Base-by-base conservation (phyloP, 331 rosid genomes). In the Malus hybrid region DNA sequence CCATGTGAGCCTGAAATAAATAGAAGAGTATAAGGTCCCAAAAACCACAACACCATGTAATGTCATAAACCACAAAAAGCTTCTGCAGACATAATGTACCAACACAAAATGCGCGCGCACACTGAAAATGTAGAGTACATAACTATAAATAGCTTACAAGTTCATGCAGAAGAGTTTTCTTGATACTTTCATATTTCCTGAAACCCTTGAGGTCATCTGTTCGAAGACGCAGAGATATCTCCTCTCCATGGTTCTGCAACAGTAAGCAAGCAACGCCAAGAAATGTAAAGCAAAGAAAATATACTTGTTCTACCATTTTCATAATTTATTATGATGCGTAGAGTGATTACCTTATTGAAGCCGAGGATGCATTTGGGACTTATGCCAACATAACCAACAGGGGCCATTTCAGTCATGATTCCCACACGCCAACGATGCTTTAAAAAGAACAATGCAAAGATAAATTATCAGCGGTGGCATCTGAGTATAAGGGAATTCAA, bases 341-440 rank as follows among this genome's bases (percentile, higher is more conserved):
- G 69, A 78, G 63, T 2, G 66, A 33, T 77, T 88, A 94, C 99
- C 99, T 83, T 89, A 83, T 94, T 94, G 65, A 92, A 85, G 79
- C 99, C 99, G 28, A 94, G 97, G 77, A 92, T 13, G 80, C 99
- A 94, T 86, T 92, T 89, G 73, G 97, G 97, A 87, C 82, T 92
- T 77, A 90, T 82, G 76, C 99, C 99, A 83, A 94, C 97, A 79
- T 90, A 92, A 65, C 99, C 99, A 68, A 90, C 63, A 18, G 99
- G 99, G 77, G 96, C 96, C 97, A 94, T 88, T 92, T 94, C 99
- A 42, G 96, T 92, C 97, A 94, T 94, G 68, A 92, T 89, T 81
- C 97, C 99, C 68, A 94, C 96, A 77, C 82, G 92, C 99, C 97
- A 94, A 22, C 70, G 89, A 81, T 94, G 96, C 99, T 94, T 73